Evolutionary conservation across 441 rosid genomes (phyloP), one percentile per base, ranked within the genome.

Genomic region (Adansonia grandidieri): DNA sequence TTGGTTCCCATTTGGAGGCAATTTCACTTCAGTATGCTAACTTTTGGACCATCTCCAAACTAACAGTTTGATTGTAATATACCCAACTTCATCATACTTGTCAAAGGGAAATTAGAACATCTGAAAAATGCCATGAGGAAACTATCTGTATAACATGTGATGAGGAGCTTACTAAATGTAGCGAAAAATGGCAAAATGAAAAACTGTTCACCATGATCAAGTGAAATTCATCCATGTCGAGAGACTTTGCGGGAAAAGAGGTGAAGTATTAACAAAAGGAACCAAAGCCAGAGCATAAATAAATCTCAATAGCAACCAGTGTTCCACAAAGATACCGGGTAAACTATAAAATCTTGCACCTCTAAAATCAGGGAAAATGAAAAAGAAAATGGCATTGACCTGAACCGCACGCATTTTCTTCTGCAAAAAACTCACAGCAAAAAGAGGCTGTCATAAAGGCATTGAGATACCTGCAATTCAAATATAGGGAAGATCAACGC

Each of bases 371-470:
- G 37, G 73, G 68, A 9, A 62, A 61, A 73, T 6, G 0, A 61
- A 57, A 68, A 57, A 44, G 14, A 5, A 9, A 24, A 70, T 47
- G 44, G 17, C 42, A 53, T 58, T 57, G 60, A 63, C 10, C 19
- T 13, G 65, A 77, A 63, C 47, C 57, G 61, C 37, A 56, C 68
- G 71, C 51, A 24, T 37, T 6, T 28, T 37, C 28, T 7, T 72
- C 53, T 0, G 1, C 73, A 68, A 68, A 2, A 20, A 47, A 47
- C 9, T 65, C 28, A 45, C 53, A 9, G 73, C 40, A 68, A 68
- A 65, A 72, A 4, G 28, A 72, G 6, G 9, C 28, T 72, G 78
- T 80, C 84, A 80, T 83, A 80, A 80, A 83, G 83, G 83, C 86
- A 83, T 71, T 78, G 86, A 83, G 68, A 83, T 53, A 75, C 82